Evolutionary conservation across 495 filamentous ascomycete genomes (phyloP).

Genomic region (Cercophora newfieldiana): DNA sequence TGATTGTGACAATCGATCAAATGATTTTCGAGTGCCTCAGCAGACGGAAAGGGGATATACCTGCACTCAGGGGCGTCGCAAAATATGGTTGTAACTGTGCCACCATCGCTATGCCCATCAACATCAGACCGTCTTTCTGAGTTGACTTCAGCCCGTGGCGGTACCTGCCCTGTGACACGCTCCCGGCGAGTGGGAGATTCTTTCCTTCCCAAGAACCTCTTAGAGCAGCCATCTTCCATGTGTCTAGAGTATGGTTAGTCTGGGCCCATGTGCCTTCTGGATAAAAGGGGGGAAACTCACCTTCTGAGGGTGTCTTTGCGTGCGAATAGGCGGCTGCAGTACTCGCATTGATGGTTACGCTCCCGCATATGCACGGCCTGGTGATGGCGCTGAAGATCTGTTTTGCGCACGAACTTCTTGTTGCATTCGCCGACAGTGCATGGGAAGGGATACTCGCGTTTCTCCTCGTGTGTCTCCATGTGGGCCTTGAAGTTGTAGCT

Average conservation of each 20-base stretch:
- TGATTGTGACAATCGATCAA: too few relatives aligned
- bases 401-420: slow-evolving; percentile 78
- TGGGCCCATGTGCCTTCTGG: background rate
- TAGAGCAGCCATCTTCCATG: slow-evolving; percentile 77
- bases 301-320: slow-evolving; percentile 81
- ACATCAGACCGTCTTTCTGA: too few relatives aligned
- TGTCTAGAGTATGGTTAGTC: slow-evolving; percentile 52
- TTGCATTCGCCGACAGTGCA: slow-evolving; percentile 66
- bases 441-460: slow-evolving; percentile 64
- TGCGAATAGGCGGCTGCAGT: slow-evolving; percentile 74
- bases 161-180: too few relatives aligned
- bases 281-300: slow-evolving; percentile 45
- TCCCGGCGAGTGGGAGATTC: too few relatives aligned
- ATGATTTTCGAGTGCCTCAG: too few relatives aligned
- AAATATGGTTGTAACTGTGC: too few relatives aligned
- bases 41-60: too few relatives aligned
- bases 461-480: slow-evolving; percentile 84
- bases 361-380: slow-evolving; percentile 81
- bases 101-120: too few relatives aligned
- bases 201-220: too few relatives aligned
- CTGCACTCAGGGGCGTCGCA: too few relatives aligned
- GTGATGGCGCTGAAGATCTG: slow-evolving; percentile 79
- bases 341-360: slow-evolving; percentile 67
- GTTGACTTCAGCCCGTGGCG: too few relatives aligned
- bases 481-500: slow-evolving; percentile 92